Evolutionary conservation across 176 grass and related monocot genomes (phyloP).

Genomic region (Lolium rigidum): DNA sequence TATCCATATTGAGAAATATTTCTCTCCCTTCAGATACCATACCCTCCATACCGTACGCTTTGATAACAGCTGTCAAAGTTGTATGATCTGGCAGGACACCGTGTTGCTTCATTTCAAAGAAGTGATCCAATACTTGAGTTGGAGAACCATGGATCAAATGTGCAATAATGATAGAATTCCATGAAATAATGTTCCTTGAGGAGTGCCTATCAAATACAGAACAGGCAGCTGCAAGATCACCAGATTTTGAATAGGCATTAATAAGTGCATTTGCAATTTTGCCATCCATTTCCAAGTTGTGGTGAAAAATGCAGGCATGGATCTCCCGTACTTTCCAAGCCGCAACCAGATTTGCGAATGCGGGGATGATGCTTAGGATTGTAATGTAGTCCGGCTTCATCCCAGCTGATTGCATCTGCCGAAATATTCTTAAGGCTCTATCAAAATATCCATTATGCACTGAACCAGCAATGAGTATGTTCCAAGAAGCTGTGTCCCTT

Average conservation of each 20-base stretch:
- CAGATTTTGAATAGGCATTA: slow-evolving; percentile 72
- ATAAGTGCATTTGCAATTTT: slow-evolving; percentile 76
- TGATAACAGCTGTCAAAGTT: slow-evolving; percentile 64
- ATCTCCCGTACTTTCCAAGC: slow-evolving; percentile 70
- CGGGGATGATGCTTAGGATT: slow-evolving; percentile 77
- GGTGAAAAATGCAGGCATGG: slow-evolving; percentile 61
- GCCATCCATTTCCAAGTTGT: slow-evolving; percentile 57
- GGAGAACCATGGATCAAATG: slow-evolving; percentile 65
- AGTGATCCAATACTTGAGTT: slow-evolving; percentile 45
- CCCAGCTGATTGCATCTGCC: slow-evolving; percentile 59
- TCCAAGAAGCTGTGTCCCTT: slow-evolving; percentile 81
- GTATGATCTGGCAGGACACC: slow-evolving; percentile 53
- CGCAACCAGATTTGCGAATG: slow-evolving; percentile 61
- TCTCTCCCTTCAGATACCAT: slow-evolving; percentile 56
- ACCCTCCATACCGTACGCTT: slow-evolving; percentile 64
- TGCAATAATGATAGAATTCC: slow-evolving; percentile 70
- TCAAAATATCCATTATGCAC: slow-evolving; percentile 66
- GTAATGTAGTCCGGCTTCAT: slow-evolving; percentile 64
- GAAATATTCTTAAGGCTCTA: slow-evolving; percentile 69
- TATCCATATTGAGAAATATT: slow-evolving; percentile 55
- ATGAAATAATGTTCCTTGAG: slow-evolving; percentile 67
- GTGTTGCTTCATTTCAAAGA: slow-evolving; percentile 64
- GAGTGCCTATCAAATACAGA: slow-evolving; percentile 64
- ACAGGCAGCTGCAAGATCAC: slow-evolving; percentile 54
- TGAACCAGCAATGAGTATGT: slow-evolving; percentile 78